Base-by-base conservation (phyloP, 352 stramenopile genomes). In the Globisporangium iwayamae region DNA sequence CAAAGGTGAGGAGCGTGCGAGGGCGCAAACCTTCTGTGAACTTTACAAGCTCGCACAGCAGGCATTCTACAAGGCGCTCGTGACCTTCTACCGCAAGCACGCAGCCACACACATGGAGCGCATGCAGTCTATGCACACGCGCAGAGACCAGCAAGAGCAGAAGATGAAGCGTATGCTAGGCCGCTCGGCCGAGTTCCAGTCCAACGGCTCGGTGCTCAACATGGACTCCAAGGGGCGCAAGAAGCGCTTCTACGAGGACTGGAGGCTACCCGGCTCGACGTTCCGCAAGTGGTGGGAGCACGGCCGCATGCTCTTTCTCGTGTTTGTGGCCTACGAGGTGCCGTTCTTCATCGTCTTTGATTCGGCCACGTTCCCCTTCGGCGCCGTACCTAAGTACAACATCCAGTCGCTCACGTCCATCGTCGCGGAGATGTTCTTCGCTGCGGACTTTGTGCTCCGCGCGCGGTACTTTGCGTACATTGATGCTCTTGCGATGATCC, bases 91-190 rank as follows among this genome's bases (percentile, higher is more conserved):
- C 52, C 74, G 78, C 8, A 65, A 77, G 2, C 67, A 72, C 2
- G 69, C 68, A 0, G 38, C 55, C 3, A 52, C 59, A 11, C 60
- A 75, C 14, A 62, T 91, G 32, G 79, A 83, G 54, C 60, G 70
- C 11, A 89, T 91, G 83, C 75, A 70, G 0, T 81, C 76, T 10
- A 83, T 85, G 62, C 72, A 83, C 7, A 75, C 60, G 18, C 68
- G 78, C 3, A 73, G 68, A 0, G 82, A 93, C 36, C 79, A 90
- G 38, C 84, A 93, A 43, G 71, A 89, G 53, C 82, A 90, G 53
- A 93, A 93, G 66, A 91, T 89, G 75, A 90, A 93, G 61, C 72
- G 74, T 14, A 75, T 93, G 65, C 72, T 93, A 5, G 82, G 82
- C 0, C 80, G 77, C 45, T 74, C 72, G 0, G 62, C 67, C 0